Percentiles rank a stretch among this genome's conserved stretches.
These are phyloP conservation scores for Neofusicoccum parvum DNA, from an alignment of 2,329 filamentous ascomycete species.

Conservation along the genomic window DNA sequence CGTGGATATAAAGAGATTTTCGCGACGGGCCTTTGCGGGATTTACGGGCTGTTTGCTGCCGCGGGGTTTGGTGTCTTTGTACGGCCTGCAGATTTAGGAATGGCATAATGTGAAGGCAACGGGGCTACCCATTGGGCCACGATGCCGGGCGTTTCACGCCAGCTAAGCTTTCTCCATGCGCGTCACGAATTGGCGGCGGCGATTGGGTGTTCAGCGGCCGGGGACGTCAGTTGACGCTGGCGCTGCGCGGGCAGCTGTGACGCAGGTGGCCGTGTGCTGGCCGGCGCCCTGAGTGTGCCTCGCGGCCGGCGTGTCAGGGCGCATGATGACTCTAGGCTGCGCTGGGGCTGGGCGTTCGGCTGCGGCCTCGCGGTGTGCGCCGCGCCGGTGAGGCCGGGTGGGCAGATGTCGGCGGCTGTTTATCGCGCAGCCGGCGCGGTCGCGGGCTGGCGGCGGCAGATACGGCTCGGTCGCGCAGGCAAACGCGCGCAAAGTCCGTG, in stretches of 20 bases:
- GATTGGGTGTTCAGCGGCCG: not conserved
- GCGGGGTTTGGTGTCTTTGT: not conserved
- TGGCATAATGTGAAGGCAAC: not conserved
- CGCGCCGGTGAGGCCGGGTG: not conserved
- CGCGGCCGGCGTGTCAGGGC: not conserved
- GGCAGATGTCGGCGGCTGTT: not conserved
- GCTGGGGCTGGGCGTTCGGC: not conserved
- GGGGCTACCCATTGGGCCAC: slow-evolving; percentile 2
- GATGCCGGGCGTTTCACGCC: not conserved
- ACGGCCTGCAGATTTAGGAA: not conserved
- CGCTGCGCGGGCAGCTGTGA: not conserved
- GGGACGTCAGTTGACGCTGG: not conserved
- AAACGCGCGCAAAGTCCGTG: not conserved
- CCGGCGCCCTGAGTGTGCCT: not conserved
- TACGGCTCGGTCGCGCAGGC: not conserved
- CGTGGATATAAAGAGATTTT: slow-evolving; percentile 37
- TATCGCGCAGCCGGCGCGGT: too few species aligned
- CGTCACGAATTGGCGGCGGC: slow-evolving; percentile 3
- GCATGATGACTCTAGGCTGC: slow-evolving; percentile 4
- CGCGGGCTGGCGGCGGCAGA: not conserved
- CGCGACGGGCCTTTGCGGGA: not conserved
- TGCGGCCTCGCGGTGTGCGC: not conserved
- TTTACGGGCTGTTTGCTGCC: not conserved
- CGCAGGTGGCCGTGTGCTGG: not conserved
- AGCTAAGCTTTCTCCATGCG: slow-evolving; percentile 12